Percentiles rank a stretch among this genome's conserved stretches.
Evolutionary conservation across 2,329 filamentous ascomycete species (phyloP).

Genomic region (Pseudogymnoascus sp.): DNA sequence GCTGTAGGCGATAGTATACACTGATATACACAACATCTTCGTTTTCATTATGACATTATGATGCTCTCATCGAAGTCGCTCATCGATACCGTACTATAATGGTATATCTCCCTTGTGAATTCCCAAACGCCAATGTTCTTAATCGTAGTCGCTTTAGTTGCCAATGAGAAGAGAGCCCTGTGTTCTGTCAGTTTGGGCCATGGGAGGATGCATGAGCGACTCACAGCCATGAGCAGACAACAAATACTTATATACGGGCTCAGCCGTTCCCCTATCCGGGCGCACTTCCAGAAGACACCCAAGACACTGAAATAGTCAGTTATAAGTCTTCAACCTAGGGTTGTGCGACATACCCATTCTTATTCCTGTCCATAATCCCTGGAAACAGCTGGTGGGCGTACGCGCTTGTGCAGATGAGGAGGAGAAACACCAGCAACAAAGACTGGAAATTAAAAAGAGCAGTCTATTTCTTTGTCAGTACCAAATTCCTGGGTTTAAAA

Average conservation of each 20-base stretch:
- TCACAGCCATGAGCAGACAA: slow-evolving; percentile 88
- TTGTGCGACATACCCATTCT: slow-evolving; percentile 60
- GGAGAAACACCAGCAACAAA: slow-evolving; percentile 84
- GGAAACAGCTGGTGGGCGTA: slow-evolving; percentile 90
- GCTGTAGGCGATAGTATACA: background rate
- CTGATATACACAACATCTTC: slow-evolving; percentile 8
- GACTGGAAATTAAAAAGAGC: slow-evolving; percentile 99
- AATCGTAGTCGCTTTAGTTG: slow-evolving; percentile 12
- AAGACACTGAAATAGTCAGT: slow-evolving; percentile 28
- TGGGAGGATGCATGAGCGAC: slow-evolving; percentile 23
- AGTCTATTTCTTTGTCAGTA: slow-evolving; percentile 48
- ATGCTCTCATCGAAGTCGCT: slow-evolving; percentile 6
- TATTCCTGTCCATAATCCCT: slow-evolving; percentile 83
- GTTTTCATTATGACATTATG: slow-evolving; percentile 8
- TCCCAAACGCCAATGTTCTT: slow-evolving; percentile 14
- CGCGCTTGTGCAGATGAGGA: slow-evolving; percentile 91
- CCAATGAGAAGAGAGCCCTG: slow-evolving; percentile 28
- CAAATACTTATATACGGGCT: slow-evolving; percentile 94
- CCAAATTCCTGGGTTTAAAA: background rate
- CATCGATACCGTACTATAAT: slow-evolving; percentile 4
- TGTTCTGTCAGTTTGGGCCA: slow-evolving; percentile 11
- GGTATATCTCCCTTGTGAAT: slow-evolving; percentile 8
- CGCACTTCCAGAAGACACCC: slow-evolving; percentile 93
- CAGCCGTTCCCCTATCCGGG: slow-evolving; percentile 81
- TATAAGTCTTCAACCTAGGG: background rate